Conservation (phyloP, 2,329 filamentous ascomycete genomes). For the Pseudocercospora macadamiae region DNA sequence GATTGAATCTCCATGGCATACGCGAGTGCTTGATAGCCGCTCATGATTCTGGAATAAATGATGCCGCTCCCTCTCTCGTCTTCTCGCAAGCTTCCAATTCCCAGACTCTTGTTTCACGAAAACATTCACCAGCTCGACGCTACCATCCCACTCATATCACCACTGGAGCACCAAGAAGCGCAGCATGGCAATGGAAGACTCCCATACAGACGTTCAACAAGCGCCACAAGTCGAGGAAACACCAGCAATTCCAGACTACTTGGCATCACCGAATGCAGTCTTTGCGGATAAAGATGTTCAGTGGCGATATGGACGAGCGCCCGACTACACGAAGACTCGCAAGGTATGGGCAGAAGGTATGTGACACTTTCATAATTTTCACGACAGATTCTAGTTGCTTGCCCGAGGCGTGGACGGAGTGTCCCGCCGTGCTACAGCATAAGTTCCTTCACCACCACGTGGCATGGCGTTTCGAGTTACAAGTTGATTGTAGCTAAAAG, state of each 20-base stretch:
- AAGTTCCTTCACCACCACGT: conserved; percentile 10
- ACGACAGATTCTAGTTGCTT: not conserved
- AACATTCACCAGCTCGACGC: not conserved
- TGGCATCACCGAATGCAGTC: conserved; percentile 62
- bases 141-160: not conserved
- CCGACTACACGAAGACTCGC: conserved; percentile 67
- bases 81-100: not conserved
- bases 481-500: conserved; percentile 6
- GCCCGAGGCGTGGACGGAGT: not conserved
- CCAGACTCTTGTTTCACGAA: not conserved
- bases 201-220: conserved; percentile 14
- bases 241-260: conserved; percentile 58
- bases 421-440: conserved; percentile 16
- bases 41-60: conserved; percentile 19
- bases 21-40: conserved; percentile 16
- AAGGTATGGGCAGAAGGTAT: conserved; percentile 62
- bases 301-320: conserved; percentile 64
- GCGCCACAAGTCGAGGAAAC: conserved; percentile 34
- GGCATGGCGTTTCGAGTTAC: conserved; percentile 11
- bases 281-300: conserved; percentile 56
- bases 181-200: conserved; percentile 35
- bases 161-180: not conserved
- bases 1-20: conserved; percentile 18
- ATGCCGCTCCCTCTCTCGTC: conserved; percentile 8
- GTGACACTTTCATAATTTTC: conserved; percentile 25